Evolutionary conservation across 352 stramenopile genomes (phyloP).

Genomic region (Globisporangium viniferum): DNA sequence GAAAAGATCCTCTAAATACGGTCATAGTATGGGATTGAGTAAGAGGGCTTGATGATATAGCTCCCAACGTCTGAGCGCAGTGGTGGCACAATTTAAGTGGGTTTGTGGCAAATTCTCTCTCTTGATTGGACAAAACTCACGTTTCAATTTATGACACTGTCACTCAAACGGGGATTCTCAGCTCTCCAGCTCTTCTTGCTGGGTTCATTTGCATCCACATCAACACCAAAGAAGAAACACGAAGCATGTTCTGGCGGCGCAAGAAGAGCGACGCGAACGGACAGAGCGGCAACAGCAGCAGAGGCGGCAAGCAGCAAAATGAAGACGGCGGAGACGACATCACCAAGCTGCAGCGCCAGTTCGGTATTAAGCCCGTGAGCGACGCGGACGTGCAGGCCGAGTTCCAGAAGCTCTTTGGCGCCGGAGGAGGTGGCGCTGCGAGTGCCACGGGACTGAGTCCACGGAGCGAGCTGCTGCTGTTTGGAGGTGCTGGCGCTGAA

Average conservation of each 20-base stretch:
- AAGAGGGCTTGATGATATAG: too few species aligned
- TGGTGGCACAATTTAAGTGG: too few species aligned
- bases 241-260: slow-evolving; percentile 62
- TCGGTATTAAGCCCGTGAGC: slow-evolving; percentile 66
- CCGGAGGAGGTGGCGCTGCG: neutral
- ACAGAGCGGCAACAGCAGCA: neutral
- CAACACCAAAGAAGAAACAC: neutral
- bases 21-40: too few species aligned
- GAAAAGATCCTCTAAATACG: too few species aligned
- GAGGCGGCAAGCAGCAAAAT: slow-evolving; percentile 8
- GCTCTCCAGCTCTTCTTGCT: neutral
- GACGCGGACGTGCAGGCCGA: slow-evolving; percentile 72
- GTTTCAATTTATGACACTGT: neutral
- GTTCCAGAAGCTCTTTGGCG: slow-evolving; percentile 51
- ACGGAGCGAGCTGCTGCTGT: slow-evolving; percentile 43
- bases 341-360: slow-evolving; percentile 63
- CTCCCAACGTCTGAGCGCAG: too few species aligned
- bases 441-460: slow-evolving; percentile 29
- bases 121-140: neutral
- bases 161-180: neutral
- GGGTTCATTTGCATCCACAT: slow-evolving; percentile 2
- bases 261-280: slow-evolving; percentile 22
- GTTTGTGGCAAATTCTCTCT: neutral
- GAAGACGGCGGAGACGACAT: slow-evolving; percentile 39
- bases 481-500: slow-evolving; percentile 25